Evolutionary conservation across 2,329 filamentous ascomycete genomes (phyloP), one percentile per base, ranked within the genome.

Genomic region (Fusarium sp.): DNA sequence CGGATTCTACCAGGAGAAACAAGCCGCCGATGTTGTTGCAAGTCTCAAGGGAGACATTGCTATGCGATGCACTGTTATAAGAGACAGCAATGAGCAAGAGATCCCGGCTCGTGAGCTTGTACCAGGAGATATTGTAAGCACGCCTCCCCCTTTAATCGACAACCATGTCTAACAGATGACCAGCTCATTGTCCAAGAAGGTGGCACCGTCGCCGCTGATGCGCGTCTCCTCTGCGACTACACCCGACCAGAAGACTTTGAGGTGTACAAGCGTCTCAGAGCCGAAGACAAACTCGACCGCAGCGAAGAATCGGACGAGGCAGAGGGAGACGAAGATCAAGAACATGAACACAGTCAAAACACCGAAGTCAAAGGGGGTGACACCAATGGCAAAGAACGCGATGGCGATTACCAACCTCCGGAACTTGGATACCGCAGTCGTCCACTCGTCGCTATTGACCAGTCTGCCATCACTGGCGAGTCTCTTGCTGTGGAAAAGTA

Each of bases 21-120:
- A 74, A 14, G 71, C 71, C 1, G 71, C 71, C 14, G 71, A 73
- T 13, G 72, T 73, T 0, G 71, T 73, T 1, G 71, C 71, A 0
- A 73, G 71, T 41, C 37, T 73, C 20, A 73, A 73, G 4, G 71
- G 71, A 20, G 71, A 73, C n/a, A 73, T 73, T n/a, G 71, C 71
- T 1, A 73, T 73, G 71, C 63, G 71, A 16, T 73, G 71, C 9
- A 71, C 37, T 0, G 71, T 74, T 9, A 56, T 73, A 0, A 52
- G 71, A 3, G 71, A 74, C 1, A 39, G 58, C 5, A 37, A 50
- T 1, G 71, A 74, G 25, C 56, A 71, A 1, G 71, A 73, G 10
- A 74, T 73, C 1, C 50, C 56, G 1, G 67, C 71, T 0, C 60
- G 71, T n/a, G 71, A 73, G 18, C 4, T 73, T 0, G 71, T 73